These are phyloP conservation scores for Lenzites betulinus DNA, from an alignment of 768 basidiomycete species.

Conservation along the genomic window DNA sequence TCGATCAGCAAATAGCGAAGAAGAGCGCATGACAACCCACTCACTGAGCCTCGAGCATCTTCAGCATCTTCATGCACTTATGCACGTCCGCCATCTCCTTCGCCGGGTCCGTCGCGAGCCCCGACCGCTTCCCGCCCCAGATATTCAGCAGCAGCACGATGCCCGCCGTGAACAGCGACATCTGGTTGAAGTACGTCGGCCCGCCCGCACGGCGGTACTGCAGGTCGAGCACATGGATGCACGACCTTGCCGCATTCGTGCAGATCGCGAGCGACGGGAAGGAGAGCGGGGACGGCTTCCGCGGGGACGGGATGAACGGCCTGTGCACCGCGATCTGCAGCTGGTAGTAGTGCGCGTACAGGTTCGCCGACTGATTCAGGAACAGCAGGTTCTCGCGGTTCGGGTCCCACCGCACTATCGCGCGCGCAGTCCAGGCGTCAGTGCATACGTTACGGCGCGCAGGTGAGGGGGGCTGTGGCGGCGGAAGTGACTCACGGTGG, in stretches of 20 bases:
- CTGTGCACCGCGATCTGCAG: constrained; percentile 58
- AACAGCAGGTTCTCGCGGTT: constrained; percentile 42
- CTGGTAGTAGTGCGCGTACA: constrained; percentile 58
- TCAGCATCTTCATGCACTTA: constrained; percentile 46
- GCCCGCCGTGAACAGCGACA: constrained; percentile 44
- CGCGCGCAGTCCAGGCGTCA: neutral
- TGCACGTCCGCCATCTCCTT: constrained; percentile 48
- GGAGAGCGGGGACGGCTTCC: constrained; percentile 38
- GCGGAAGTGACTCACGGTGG: constrained; percentile 50
- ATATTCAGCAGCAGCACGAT: constrained; percentile 52
- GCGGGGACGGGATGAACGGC: constrained; percentile 51
- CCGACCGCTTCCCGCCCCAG: constrained; percentile 46
- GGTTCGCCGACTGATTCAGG: constrained; percentile 58
- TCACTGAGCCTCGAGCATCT: constrained; percentile 38
- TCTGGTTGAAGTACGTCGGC: constrained; percentile 35
- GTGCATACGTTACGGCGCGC: neutral
- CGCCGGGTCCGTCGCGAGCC: constrained; percentile 37
- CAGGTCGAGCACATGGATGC: constrained; percentile 49
- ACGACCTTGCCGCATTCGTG: constrained; percentile 53
- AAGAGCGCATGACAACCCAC: constrained; percentile 9
- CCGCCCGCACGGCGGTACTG: constrained; percentile 32
- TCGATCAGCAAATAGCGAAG: neutral
- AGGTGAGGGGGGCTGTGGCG: neutral
- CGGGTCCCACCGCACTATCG: constrained; percentile 46
- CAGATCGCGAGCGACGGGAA: constrained; percentile 60